phyloP scores from a whole-genome alignment of 2,329 filamentous ascomycete genomes.

The Purpureocillium lavendulum region DNA sequence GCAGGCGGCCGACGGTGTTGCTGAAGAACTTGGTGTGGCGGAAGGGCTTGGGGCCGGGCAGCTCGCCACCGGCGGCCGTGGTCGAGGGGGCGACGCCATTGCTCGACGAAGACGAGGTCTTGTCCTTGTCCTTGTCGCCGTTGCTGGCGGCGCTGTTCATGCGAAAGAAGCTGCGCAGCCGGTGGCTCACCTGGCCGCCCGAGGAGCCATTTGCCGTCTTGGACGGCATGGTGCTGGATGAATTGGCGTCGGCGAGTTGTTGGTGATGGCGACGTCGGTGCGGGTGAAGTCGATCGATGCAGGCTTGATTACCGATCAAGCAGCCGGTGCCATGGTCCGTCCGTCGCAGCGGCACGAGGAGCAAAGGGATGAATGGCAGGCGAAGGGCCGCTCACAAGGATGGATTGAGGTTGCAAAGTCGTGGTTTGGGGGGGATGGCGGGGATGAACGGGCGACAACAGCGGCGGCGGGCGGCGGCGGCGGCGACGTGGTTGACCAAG shows the following conservation, averaged over 20 bases:
- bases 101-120: constrained; percentile 52
- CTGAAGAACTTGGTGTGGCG: constrained; percentile 85
- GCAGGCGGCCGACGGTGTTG: constrained; percentile 74
- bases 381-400: not conserved
- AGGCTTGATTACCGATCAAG: constrained; percentile 16
- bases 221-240: constrained; percentile 35
- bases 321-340: constrained; percentile 30
- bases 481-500: no score
- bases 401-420: not conserved
- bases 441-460: not conserved
- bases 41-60: constrained; percentile 47
- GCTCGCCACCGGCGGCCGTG: constrained; percentile 6
- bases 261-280: no score
- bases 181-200: constrained; percentile 56
- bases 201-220: constrained; percentile 40
- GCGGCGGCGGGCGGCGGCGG: no score
- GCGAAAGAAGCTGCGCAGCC: constrained; percentile 63
- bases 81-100: constrained; percentile 3
- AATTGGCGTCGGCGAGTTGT: constrained; percentile 8
- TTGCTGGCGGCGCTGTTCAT: constrained; percentile 45
- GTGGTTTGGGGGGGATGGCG: not conserved
- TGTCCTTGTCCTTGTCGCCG: constrained; percentile 26
- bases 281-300: not conserved
- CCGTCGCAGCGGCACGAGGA: constrained; percentile 13
- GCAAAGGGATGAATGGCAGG: not conserved